Base-by-base conservation (phyloP, 345 rosid species). In the Populus davidiana region DNA sequence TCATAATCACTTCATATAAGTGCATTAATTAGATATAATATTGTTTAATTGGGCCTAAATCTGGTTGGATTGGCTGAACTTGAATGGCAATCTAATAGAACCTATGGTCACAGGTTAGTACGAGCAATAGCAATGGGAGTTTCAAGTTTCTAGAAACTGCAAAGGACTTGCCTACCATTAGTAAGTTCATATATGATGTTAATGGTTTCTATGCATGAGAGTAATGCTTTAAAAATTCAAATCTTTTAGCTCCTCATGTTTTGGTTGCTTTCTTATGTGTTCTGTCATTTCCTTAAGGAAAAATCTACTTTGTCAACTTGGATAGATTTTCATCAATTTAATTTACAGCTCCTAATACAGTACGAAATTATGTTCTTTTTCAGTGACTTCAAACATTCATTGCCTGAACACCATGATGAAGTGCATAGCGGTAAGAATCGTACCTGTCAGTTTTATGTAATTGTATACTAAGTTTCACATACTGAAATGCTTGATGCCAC, bases 391-490 rank as follows among this genome's bases (percentile, higher is more conserved):
- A 23, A 85, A 86, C 21, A 74, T 88, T 69, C 88, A 91, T 79
- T 96, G 99, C 88, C 88, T 96, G 83, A 85, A 87, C 88, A 93
- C 91, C 66, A 86, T 87, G 77, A 93, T 96, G 94, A 96, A 91
- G 85, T 93, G 98, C 91, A 92, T 96, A 78, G 98, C 99, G 87
- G 98, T 96, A 82, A 78, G 85, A 75, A 70, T 27, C 66, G 36
- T 18, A 41, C 38, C 49, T 8, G 47, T 43, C 33, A 52, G 23
- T 71, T 50, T 41, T 72, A 66, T 70, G 41, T 69, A 65, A 7
- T 54, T 78, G 41, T 41, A 14, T n/a, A 16, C 44, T n/a, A 31
- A 20, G 31, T 27, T 63, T 13, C 35, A 3, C 35, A 27, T 31
- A 31, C 63, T 56, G 29, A 9, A n/a, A 54, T 54, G 25, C 11